These are phyloP conservation scores for Davidsoniella neocaledoniae DNA, from an alignment of 2,329 filamentous ascomycete genomes.

Conservation along the genomic window DNA sequence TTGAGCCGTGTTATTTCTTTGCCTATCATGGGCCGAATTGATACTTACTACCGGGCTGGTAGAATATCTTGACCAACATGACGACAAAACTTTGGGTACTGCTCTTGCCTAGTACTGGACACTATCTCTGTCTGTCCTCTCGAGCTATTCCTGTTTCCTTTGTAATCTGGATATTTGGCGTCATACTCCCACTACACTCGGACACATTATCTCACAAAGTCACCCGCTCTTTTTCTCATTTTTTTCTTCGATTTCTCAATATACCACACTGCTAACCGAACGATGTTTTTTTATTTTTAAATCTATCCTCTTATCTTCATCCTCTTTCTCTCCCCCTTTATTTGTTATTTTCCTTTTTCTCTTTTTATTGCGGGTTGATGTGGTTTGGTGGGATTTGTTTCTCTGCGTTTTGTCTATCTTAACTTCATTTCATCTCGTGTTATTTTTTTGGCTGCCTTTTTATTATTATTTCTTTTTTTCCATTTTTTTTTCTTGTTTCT, in stretches of 20 bases:
- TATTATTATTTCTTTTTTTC: neutral
- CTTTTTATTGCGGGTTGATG: neutral
- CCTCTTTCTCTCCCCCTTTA: neutral
- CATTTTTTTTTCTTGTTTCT: neutral
- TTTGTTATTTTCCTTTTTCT: neutral
- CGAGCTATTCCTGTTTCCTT: neutral
- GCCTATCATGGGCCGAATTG: too few relatives aligned
- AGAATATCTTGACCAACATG: too few relatives aligned
- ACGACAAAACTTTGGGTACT: too few relatives aligned
- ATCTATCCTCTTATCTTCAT: neutral
- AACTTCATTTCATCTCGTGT: neutral
- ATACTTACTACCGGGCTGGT: too few relatives aligned
- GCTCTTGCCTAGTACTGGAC: too few relatives aligned
- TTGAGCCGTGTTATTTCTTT: too few relatives aligned
- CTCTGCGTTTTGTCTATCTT: neutral
- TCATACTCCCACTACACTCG: too few relatives aligned
- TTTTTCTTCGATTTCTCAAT: constrained; percentile 1
- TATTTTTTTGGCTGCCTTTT: neutral
- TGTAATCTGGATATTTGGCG: neutral
- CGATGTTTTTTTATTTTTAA: constrained; percentile 1
- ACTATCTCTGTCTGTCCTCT: too few relatives aligned
- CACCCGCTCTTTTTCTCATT: neutral
- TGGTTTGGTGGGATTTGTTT: neutral
- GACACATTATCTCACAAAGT: neutral
- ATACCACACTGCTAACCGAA: constrained; percentile 5